Evolutionary conservation across 331 rosid species (phyloP).

Genomic region (Ulmus americana): DNA sequence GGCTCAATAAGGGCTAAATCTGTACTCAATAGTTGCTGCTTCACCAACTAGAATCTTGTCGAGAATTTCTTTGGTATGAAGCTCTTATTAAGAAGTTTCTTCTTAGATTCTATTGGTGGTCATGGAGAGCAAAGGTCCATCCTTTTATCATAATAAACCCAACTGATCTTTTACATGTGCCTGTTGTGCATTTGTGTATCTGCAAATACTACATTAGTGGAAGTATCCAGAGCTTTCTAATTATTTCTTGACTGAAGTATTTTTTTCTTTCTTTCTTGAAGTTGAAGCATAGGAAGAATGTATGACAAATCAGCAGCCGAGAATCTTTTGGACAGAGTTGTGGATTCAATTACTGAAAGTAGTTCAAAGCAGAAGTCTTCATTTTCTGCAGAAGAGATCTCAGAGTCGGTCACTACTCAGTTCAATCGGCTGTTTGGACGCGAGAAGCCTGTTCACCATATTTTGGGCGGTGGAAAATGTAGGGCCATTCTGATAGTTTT

Average conservation of each 20-base stretch:
- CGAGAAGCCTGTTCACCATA: slow-evolving; percentile 65
- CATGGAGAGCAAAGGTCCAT: neutral
- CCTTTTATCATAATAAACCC: neutral
- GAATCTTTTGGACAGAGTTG: slow-evolving; percentile 40
- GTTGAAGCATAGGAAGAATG: slow-evolving; percentile 46
- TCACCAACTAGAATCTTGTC: no score
- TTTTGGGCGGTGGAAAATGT: slow-evolving; percentile 96
- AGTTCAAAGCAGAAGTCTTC: slow-evolving; percentile 41
- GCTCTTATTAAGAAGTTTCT: neutral
- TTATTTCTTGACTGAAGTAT: neutral
- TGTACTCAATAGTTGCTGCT: neutral
- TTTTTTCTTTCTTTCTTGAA: neutral
- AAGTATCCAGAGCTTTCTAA: neutral
- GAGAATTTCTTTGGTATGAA: neutral
- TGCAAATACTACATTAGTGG: neutral
- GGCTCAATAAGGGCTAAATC: no score
- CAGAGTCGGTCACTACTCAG: slow-evolving; percentile 40
- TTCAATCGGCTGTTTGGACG: slow-evolving; percentile 74
- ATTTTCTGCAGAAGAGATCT: slow-evolving; percentile 52
- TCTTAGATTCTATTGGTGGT: no score
- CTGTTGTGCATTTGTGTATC: neutral
- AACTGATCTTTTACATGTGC: neutral
- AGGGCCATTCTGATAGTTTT: slow-evolving; percentile 19
- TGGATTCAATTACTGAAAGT: slow-evolving; percentile 48
- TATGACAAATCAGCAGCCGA: slow-evolving; percentile 54